Conservation (phyloP, 148 eudicot genomes). For the Fagopyrum tataricum region DNA sequence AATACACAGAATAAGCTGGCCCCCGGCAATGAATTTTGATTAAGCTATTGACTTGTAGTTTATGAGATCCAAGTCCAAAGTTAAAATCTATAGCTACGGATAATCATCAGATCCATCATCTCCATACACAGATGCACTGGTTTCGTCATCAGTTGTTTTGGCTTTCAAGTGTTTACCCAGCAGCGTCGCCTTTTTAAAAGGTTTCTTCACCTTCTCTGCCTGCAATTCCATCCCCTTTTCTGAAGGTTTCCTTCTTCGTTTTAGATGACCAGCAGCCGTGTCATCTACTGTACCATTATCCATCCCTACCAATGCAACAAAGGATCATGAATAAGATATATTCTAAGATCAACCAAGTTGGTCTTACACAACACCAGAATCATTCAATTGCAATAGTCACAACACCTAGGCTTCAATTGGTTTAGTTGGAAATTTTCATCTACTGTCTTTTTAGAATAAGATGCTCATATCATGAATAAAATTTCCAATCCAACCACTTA, state of each 20-base stretch:
- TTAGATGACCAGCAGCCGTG: slow-evolving; percentile 41
- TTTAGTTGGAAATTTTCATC: not conserved
- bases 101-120: slow-evolving; percentile 25
- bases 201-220: slow-evolving; percentile 60
- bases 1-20: not conserved
- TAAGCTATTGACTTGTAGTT: not conserved
- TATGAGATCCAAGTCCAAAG: not conserved
- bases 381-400: not conserved
- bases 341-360: not conserved
- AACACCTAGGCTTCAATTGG: not conserved
- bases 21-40: not conserved
- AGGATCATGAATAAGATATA: not conserved
- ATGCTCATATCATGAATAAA: not conserved
- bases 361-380: not conserved
- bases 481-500: not conserved
- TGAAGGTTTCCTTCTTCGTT: slow-evolving; percentile 76
- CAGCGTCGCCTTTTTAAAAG: slow-evolving; percentile 28
- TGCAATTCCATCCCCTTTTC: slow-evolving; percentile 70
- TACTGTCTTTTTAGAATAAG: not conserved
- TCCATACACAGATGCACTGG: slow-evolving; percentile 16
- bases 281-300: slow-evolving; percentile 70
- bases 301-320: slow-evolving; percentile 28
- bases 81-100: slow-evolving; percentile 4
- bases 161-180: slow-evolving; percentile 26
- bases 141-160: slow-evolving; percentile 21